Evolutionary conservation across 1,284 basidiomycete genomes (phyloP).

Genomic region (Cerioporus squamosus): DNA sequence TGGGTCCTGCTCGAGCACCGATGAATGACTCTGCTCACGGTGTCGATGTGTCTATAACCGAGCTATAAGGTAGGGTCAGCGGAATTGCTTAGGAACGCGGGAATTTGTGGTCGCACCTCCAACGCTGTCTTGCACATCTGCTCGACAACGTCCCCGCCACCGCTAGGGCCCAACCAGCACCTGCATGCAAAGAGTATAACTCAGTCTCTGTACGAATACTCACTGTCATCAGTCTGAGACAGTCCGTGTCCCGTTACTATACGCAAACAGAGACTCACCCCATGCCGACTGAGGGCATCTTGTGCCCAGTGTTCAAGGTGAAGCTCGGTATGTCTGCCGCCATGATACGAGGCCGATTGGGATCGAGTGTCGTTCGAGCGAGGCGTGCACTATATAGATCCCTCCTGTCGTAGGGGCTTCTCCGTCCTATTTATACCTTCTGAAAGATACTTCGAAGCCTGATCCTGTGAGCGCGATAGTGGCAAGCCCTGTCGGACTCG

Average conservation of each 20-base stretch:
- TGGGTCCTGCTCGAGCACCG: background rate
- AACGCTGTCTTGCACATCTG: constrained; percentile 28
- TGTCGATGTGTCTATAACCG: constrained; percentile 31
- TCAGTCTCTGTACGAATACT: background rate
- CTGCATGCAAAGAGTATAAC: background rate
- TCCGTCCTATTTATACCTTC: too few species aligned
- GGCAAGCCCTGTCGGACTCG: too few species aligned
- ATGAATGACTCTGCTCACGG: constrained; percentile 11
- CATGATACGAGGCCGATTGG: constrained; percentile 3
- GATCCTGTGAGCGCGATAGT: too few species aligned
- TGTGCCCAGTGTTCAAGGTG: constrained; percentile 22
- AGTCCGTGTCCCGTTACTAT: too few species aligned
- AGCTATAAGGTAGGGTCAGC: constrained; percentile 3
- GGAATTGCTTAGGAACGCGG: background rate
- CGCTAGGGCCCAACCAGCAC: constrained; percentile 29
- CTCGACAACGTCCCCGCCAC: constrained; percentile 26
- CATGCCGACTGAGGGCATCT: constrained; percentile 27
- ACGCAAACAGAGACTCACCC: constrained; percentile 15
- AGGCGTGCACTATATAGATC: too few species aligned
- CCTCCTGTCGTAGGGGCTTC: too few species aligned
- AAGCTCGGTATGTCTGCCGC: constrained; percentile 19
- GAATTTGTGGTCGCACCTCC: constrained; percentile 12
- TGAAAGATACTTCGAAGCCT: too few species aligned
- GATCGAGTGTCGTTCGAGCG: too few species aligned
- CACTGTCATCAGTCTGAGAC: too few species aligned